Evolutionary conservation across 768 basidiomycete species (phyloP), one percentile per base, ranked within the genome.

Genomic region (Nidula microcarpa): DNA sequence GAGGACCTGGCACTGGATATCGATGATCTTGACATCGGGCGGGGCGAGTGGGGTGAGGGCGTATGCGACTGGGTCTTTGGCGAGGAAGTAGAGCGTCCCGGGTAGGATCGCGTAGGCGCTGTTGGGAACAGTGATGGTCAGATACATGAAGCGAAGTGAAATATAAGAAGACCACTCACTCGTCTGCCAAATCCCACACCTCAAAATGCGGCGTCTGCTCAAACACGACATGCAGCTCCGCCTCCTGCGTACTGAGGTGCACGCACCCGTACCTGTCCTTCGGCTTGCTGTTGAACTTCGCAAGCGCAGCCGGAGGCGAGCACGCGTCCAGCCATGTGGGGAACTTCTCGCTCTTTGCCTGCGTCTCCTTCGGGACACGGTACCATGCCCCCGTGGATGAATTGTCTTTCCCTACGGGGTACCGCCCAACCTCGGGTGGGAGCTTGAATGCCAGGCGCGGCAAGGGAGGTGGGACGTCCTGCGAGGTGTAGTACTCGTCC

Each of bases 121-220:
- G 48, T 16, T 7, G 16, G 37, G 18, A 43, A 23, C 41, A 36
- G 33, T 1, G 11, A 33, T 46, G 4, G n/a, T 3, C 35, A 32
- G 49, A 13, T 8, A 49, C 52, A 33, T 13, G 47, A 37, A 55
- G 51, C 45, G 41, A 50, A 50, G 16, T 32, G 14, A 37, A n/a
- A 53, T 32, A 55, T 34, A 43, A 52, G 50, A 37, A 51, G 33
- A 52, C 14, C 11, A 66, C 70, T 33, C 47, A 71, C 66, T 65
- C 55, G 55, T 73, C 70, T 18, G 46, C 55, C 57, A 67, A 61
- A 54, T 73, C 71, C 71, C 71, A 73, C 14, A 68, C 59, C 53
- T 69, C 71, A 50, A 63, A 68, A 55, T 73, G 68, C 13, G 66
- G 62, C 1, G 65, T 55, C 46, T 64, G 51, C 11, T 63, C 60